A percentile compares a stretch with the other conserved stretches of the same genome.
phyloP scores from a whole-genome alignment of 192 early-diverging fungal species.

The Linnemannia zychae region DNA sequence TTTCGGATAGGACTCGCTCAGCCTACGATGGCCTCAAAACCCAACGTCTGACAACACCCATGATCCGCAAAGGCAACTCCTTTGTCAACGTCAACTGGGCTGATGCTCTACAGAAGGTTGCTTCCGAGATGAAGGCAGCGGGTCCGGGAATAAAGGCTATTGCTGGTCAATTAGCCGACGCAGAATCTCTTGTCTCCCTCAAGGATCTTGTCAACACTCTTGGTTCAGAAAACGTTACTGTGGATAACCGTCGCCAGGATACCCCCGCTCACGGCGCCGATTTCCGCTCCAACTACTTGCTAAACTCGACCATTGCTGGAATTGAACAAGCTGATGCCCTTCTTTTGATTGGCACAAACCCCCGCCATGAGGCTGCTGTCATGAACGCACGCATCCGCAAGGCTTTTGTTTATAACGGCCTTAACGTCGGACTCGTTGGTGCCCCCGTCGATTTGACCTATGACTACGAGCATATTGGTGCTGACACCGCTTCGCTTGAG shows the following conservation, averaged over 20 bases:
- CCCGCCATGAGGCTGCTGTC: constrained; percentile 95
- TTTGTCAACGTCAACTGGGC: constrained; percentile 91
- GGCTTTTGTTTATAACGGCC: constrained; percentile 86
- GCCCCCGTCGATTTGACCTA: constrained; percentile 85
- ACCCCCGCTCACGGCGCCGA: constrained; percentile 72
- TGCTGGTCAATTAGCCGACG: constrained; percentile 95
- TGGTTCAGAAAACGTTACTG: constrained; percentile 88
- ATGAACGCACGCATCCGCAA: constrained; percentile 97
- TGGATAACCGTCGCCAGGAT: constrained; percentile 76
- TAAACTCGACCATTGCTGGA: constrained; percentile 87
- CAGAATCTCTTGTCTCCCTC: constrained; percentile 93
- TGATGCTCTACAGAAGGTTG: constrained; percentile 84
- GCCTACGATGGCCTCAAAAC: constrained; percentile 96
- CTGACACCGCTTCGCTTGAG: constrained; percentile 74
- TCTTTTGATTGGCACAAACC: constrained; percentile 94
- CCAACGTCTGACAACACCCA: constrained; percentile 94
- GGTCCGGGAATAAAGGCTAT: constrained; percentile 83
- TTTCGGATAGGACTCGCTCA: constrained; percentile 97
- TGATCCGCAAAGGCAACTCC: constrained; percentile 85
- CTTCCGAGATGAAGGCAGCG: constrained; percentile 71
- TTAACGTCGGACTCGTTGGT: constrained; percentile 89
- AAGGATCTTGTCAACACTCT: constrained; percentile 95
- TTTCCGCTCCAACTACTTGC: constrained; percentile 90
- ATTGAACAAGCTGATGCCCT: constrained; percentile 96
- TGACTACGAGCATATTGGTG: constrained; percentile 90